Conservation (phyloP, 2,329 filamentous ascomycete species). For the Basipetospora chlamydospora region DNA sequence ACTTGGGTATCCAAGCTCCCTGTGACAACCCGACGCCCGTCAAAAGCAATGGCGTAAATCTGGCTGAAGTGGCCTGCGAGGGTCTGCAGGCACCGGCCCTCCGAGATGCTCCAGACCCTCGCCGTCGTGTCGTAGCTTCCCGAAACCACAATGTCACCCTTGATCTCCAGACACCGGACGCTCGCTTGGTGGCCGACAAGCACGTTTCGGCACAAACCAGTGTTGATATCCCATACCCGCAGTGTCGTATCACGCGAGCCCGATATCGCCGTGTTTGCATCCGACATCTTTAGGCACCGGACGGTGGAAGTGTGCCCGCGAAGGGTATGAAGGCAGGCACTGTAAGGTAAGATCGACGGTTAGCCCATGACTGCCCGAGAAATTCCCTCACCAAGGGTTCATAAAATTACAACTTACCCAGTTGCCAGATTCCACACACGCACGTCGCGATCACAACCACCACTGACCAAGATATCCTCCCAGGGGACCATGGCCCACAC, state of each 20-base stretch:
- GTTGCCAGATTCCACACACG: slow-evolving; percentile 92
- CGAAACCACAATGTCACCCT: slow-evolving; percentile 93
- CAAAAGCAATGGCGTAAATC: slow-evolving; percentile 97
- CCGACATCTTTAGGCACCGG: slow-evolving; percentile 93
- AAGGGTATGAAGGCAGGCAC: slow-evolving; percentile 59
- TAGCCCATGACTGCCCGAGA: slow-evolving; percentile 11
- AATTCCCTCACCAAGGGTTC: not conserved
- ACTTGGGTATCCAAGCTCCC: slow-evolving; percentile 95
- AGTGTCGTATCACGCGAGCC: slow-evolving; percentile 91
- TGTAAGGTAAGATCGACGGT: slow-evolving; percentile 8
- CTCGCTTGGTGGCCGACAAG: slow-evolving; percentile 91
- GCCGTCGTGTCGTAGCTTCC: slow-evolving; percentile 97
- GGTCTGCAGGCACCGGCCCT: slow-evolving; percentile 82
- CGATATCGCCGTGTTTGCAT: slow-evolving; percentile 85
- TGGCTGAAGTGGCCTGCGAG: slow-evolving; percentile 93
- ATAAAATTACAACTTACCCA: slow-evolving; percentile 43
- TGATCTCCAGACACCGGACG: slow-evolving; percentile 87
- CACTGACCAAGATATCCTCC: slow-evolving; percentile 88
- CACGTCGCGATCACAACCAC: slow-evolving; percentile 91
- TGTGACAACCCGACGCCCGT: slow-evolving; percentile 83
- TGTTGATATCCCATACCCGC: slow-evolving; percentile 84
- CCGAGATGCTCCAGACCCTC: slow-evolving; percentile 93
- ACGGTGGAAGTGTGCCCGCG: slow-evolving; percentile 95
- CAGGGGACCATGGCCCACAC: slow-evolving; percentile 99
- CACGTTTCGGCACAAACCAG: slow-evolving; percentile 79